These are phyloP conservation scores for Termitomyces sp. DNA, from an alignment of 768 basidiomycete genomes.

Conservation along the genomic window DNA sequence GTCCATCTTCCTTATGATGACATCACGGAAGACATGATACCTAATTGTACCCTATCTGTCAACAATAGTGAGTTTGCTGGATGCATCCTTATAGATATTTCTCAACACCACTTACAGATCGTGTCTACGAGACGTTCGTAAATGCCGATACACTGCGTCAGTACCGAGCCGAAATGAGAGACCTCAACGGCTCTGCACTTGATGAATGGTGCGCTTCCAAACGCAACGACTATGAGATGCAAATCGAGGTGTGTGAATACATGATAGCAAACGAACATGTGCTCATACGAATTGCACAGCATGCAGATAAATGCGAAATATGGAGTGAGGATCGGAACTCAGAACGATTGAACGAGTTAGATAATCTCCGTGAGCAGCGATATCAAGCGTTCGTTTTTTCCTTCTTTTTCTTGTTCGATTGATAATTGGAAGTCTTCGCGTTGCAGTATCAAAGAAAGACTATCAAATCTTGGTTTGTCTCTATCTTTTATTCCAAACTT, in stretches of 20 bases:
- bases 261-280: not conserved
- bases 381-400: constrained; percentile 11
- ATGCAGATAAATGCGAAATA: constrained; percentile 10
- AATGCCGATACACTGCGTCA: not conserved
- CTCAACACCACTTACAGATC: not conserved
- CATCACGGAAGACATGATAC: no score
- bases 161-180: not conserved
- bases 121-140: not conserved
- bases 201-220: constrained; percentile 7
- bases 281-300: constrained; percentile 5
- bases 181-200: not conserved
- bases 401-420: not conserved
- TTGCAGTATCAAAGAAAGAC: constrained; percentile 7
- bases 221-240: not conserved
- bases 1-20: not conserved
- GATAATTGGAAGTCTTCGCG: not conserved
- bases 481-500: not conserved
- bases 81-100: not conserved
- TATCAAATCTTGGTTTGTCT: constrained; percentile 1
- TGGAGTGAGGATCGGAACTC: constrained; percentile 8
- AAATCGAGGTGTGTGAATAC: constrained; percentile 7
- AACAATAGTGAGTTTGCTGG: no score
- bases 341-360: constrained; percentile 12
- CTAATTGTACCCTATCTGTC: no score
- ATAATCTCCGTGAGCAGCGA: constrained; percentile 11